Base-by-base conservation (phyloP, 805 yeast species). In the Wickerhamomyces ciferrii region DNA sequence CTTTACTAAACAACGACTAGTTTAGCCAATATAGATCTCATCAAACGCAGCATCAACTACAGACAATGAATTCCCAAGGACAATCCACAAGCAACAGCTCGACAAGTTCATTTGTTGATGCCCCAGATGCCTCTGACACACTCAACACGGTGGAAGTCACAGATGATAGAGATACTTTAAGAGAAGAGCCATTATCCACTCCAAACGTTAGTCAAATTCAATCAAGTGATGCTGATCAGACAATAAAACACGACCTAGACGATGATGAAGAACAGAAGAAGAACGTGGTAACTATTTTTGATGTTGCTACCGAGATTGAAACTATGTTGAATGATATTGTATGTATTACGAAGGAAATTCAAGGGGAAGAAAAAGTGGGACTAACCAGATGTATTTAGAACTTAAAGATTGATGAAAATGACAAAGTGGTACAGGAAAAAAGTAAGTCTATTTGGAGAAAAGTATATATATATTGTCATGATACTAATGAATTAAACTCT, bases 301-400 rank as follows among this genome's bases (percentile, higher is more conserved):
- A 63, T 29, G 61, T 63, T 15, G 66, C 67, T 9, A 58, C 65
- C 0, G 60, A 56, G 41, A 52, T 63, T 8, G 65, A 62, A 48
- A 48, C 43, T 5, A 51, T 55, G 54, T 44, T 63, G 11, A 45
- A 52, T 14, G 48, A 43, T 1, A 48, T 62, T 15, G 58, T 56
- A 36, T 27, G 60, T 49, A 10, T 8, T 27, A 10, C 4, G 4
- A 10, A 7, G 15, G 11, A 10, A 8, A 4, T 9, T 14, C 4
- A 8, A 27, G 11, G 13, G 14, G 4, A 27, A 5, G 31, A 27
- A 27, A 27, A 1, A 4, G 10, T n/a, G n/a, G 9, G 11, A 38
- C 41, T 27, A 29, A 35, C 41, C 31, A n/a, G 38, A 43, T 43
- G 24, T 27, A 24, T 40, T 11, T 31, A 54, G 54, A 42, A 39